phyloP scores from a whole-genome alignment of 257 asterid species.

The Cordia subcordata region DNA sequence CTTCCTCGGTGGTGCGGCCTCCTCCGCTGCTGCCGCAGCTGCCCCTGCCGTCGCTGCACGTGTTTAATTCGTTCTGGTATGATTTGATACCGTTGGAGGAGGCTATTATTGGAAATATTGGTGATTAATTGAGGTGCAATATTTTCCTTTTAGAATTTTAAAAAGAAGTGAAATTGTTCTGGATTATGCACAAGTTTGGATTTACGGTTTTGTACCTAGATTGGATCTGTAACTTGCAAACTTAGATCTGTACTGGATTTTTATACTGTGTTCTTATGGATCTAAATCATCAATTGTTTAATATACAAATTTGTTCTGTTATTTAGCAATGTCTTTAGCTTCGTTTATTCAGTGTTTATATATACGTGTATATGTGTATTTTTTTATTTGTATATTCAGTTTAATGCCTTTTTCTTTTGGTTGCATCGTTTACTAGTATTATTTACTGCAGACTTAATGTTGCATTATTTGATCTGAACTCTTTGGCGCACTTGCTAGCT shows the following conservation, averaged over 20 bases:
- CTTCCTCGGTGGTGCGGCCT: constrained; percentile 74
- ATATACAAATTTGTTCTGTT: not conserved
- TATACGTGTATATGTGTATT: not conserved
- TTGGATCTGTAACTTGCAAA: constrained; percentile 25
- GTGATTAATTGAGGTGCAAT: constrained; percentile 12
- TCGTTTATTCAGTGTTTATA: not conserved
- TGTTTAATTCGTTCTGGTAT: constrained; percentile 30
- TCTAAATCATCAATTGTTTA: constrained; percentile 2
- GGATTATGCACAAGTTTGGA: constrained; percentile 20
- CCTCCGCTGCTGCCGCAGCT: constrained; percentile 66
- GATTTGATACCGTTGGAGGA: constrained; percentile 11
- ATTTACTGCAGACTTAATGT: not conserved
- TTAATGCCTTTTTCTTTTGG: not conserved
- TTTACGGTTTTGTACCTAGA: constrained; percentile 21
- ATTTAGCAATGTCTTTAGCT: not conserved
- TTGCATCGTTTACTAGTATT: not conserved
- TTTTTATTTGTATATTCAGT: too few species aligned
- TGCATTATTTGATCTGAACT: not conserved
- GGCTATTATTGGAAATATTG: constrained; percentile 16
- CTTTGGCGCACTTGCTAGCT: not conserved
- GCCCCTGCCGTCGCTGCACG: constrained; percentile 63
- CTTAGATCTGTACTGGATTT: constrained; percentile 6
- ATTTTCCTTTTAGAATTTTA: constrained; percentile 3
- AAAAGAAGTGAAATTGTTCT: constrained; percentile 10
- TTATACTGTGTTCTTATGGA: not conserved